Evolutionary conservation across 2,329 filamentous ascomycete species (phyloP), one percentile per base, ranked within the genome.

Genomic region (Claviceps sp.): DNA sequence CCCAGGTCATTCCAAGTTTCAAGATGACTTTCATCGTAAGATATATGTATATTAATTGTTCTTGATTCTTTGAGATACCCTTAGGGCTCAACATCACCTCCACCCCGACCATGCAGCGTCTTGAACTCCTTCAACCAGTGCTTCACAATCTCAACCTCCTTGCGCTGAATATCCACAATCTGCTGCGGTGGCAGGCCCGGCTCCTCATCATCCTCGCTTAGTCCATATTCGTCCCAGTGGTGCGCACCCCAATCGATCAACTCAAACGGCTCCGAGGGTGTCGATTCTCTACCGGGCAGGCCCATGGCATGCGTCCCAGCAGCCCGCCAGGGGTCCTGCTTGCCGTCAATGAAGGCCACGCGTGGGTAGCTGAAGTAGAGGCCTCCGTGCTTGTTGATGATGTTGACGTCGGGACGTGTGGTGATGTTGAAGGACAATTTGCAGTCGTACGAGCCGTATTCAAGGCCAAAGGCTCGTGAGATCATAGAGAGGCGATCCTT

Each of bases 321-420:
- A 0, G 81, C 79, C 20, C 84, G 77, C 88, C 88, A 95, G 0
- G 88, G 87, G 62, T 94, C 88, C 52, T 79, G 78, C 56, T 86
- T 78, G 30, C 88, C 88, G 55, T 89, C 87, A 41, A 95, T 72
- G 47, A 86, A 56, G 2, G 88, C 88, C 0, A 95, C 76, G 1
- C 88, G 82, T 1, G 83, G 78, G 62, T 88, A 89, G 46, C 77
- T 76, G 59, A 93, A 83, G 63, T 78, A 70, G 65, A 82, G 86
- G 13, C 81, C 85, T 43, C 88, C 88, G 56, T 85, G 84, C 62
- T 84, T 81, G 72, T 94, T 93, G 65, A 93, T 81, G 1, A 72
- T 71, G 1, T 79, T 73, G 0, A 84, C 68, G 50, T 89, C 72
- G 0, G 88, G 77, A 0, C 76, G 77, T 0, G 70, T 65, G 0